Base-by-base conservation (phyloP, 441 rosid species). In the Populus hybrid region DNA sequence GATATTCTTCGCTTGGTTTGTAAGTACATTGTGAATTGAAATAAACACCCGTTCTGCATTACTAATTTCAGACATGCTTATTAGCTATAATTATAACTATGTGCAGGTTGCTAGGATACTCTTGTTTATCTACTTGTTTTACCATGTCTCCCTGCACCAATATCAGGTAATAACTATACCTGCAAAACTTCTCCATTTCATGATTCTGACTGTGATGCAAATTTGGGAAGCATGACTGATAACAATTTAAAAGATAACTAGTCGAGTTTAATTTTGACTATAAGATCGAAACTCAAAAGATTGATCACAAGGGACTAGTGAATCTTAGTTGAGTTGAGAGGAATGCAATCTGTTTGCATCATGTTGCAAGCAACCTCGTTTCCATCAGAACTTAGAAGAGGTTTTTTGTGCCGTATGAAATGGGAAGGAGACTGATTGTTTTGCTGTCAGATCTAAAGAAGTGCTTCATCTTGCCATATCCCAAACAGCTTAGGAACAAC, bases 1-100 rank as follows among this genome's bases (percentile, higher is more conserved):
- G 50, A 82, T 87, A 76, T 87, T 89, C 74, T 78, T 89, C 8
- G 72, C 90, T 42, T 89, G 92, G 92, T 83, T 89, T 87, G 90
- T 89, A 36, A 64, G 85, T 85, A 40, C 42, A 5, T 16, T 53
- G 61, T 53, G 61, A 53, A 53, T 53, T 53, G 61, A 18, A 53
- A 53, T 18, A 18, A 53, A 53, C 61, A 53, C 61, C 61, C 23
- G 9, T n/a, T 30, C 38, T 57, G 9, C 21, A 4, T 63, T 35
- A 14, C 40, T 21, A 24, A 11, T 30, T 69, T 23, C n/a, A 11
- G 26, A 28, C 78, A 28, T 67, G 9, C 63, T 18, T 67, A 36
- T 53, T 40, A 18, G 5, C 36, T 36, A 30, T 32, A 71, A 30
- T 30, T 30, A 53, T 30, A 16, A 19, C 59, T 50, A 28, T 57